Conservation (phyloP, 1,284 basidiomycete genomes). For the Crucibulum cyathiforme region DNA sequence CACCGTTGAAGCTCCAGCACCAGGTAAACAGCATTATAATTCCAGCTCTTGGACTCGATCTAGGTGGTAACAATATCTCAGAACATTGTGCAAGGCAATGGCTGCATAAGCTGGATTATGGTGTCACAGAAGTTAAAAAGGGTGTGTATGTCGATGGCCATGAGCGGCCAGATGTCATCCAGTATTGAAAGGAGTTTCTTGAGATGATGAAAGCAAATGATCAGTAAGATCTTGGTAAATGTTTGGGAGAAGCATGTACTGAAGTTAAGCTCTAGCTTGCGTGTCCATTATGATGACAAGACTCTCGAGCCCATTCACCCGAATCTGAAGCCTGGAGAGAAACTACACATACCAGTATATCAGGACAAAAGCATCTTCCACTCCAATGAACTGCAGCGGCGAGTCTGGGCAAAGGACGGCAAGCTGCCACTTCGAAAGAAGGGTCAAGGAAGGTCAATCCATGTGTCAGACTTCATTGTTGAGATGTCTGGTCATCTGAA, state of each 20-base stretch:
- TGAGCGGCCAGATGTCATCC: constrained; percentile 13
- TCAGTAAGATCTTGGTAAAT: no score
- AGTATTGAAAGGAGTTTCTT: constrained; percentile 7
- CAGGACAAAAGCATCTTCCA: constrained; percentile 5
- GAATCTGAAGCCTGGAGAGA: neutral
- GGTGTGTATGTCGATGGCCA: constrained; percentile 12
- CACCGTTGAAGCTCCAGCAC: no score
- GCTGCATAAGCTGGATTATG: constrained; percentile 2
- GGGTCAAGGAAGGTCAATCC: constrained; percentile 5
- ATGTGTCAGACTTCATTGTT: constrained; percentile 11
- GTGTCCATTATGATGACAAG: neutral
- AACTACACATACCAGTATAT: neutral
- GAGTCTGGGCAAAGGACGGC: constrained; percentile 3
- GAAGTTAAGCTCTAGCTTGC: neutral
- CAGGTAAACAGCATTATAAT: no score
- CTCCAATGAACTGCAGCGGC: neutral
- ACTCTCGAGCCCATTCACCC: neutral
- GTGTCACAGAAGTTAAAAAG: neutral
- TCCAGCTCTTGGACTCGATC: no score
- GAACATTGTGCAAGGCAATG: no score
- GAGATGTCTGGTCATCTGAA: neutral
- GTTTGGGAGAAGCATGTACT: no score
- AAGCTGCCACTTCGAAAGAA: constrained; percentile 6
- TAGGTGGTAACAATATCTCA: no score
- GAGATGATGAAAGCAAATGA: no score